Base-by-base conservation (phyloP, 2,329 filamentous ascomycete species). In the Trichoderma atrobrunneum region DNA sequence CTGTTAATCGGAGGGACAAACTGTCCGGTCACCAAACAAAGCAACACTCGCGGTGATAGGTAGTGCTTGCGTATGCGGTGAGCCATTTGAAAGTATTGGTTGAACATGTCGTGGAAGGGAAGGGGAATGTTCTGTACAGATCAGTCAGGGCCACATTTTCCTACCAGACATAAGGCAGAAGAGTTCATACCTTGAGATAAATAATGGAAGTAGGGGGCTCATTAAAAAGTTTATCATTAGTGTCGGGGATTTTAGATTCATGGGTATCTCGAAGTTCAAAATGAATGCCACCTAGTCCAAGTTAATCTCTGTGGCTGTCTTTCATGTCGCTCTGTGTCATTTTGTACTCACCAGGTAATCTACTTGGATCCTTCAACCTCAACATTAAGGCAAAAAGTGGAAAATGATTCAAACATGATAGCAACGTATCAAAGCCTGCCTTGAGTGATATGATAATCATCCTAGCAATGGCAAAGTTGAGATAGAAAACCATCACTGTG, bases 311-410 rank as follows among this genome's bases (percentile, higher is more conserved):
- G n/a, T 16, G 18, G 43, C 12, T 48, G 10, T n/a, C 62, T 14
- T 32, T 12, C 32, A 14, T 21, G 24, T 28, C 7, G 5, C 26
- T 18, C 8, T n/a, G 18, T 8, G 12, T 7, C 21, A 51, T 64
- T 11, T 14, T 14, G 59, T 36, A 24, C 84, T 76, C 81, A 91
- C 93, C 95, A 73, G 96, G 96, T 76, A 99, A 85, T 80, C 96
- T 90, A 80, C 91, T 87, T 10, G 95, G 94, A 82, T 99, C 97
- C 82, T 99, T 99, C 76, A 98, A 87, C 77, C 95, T 89, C 73
- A 99, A 86, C 97, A 99, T 99, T 72, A 98, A 85, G 32, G 96
- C 96, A 82, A 99, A 99, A 18, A 99, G 87, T 7, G 96, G 97
- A 77, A 99, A 99, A 82, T 99, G 97, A 79, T 99, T 99, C 72